These are phyloP conservation scores for Kodamaea restingae DNA, from an alignment of 805 yeast genomes.

Conservation along the genomic window DNA sequence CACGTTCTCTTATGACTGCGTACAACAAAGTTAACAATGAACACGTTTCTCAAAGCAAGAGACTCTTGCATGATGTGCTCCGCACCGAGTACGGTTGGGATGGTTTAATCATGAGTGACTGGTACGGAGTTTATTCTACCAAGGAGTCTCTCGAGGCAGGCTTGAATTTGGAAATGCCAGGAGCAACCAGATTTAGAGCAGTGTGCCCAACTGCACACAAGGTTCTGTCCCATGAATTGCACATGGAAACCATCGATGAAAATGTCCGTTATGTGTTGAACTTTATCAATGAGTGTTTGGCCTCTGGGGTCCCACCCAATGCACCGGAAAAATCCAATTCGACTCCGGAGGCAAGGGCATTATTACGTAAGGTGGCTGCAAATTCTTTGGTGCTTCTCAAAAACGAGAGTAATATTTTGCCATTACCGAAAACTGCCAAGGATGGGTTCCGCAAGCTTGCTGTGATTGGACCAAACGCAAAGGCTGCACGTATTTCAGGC, in stretches of 20 bases:
- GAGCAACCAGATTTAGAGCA: slow-evolving; percentile 48
- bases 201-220: slow-evolving; percentile 39
- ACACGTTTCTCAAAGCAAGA: slow-evolving; percentile 48
- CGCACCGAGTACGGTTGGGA: slow-evolving; percentile 55
- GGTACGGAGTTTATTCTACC: slow-evolving; percentile 55
- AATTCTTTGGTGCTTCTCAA: slow-evolving; percentile 56
- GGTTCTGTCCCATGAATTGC: slow-evolving; percentile 39
- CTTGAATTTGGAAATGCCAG: slow-evolving; percentile 66
- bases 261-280: slow-evolving; percentile 46
- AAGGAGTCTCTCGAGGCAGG: slow-evolving; percentile 50
- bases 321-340: slow-evolving; percentile 37
- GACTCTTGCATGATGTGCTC: slow-evolving; percentile 43
- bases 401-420: slow-evolving; percentile 49
- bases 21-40: slow-evolving; percentile 62
- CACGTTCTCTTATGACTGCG: slow-evolving; percentile 56
- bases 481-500: slow-evolving; percentile 47
- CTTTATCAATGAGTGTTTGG: slow-evolving; percentile 42
- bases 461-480: slow-evolving; percentile 60
- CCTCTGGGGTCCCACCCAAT: slow-evolving; percentile 38
- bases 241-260: slow-evolving; percentile 39
- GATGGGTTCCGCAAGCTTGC: slow-evolving; percentile 25
- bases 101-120: slow-evolving; percentile 59
- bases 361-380: slow-evolving; percentile 24
- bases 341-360: slow-evolving; percentile 25
- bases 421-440: slow-evolving; percentile 28